Evolutionary conservation across 164 flowering plant genomes (phyloP).

Genomic region (Malania oleifera): DNA sequence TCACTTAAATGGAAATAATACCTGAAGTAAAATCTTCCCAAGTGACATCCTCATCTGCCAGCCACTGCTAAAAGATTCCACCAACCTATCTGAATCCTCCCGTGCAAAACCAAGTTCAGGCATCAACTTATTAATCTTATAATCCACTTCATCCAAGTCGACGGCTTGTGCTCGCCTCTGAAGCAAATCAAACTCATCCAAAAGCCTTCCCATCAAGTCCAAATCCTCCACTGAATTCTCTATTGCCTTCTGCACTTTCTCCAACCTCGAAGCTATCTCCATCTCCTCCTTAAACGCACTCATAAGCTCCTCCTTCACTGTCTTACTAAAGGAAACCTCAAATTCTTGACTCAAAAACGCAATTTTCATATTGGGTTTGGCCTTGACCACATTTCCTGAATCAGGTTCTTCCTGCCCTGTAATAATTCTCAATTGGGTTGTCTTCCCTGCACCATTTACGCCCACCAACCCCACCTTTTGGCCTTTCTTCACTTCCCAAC

Average conservation of each 20-base stretch:
- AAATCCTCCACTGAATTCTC: constrained; percentile 80
- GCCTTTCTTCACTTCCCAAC: constrained; percentile 95
- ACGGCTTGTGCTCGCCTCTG: constrained; percentile 83
- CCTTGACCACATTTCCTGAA: constrained; percentile 87
- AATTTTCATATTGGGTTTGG: constrained; percentile 79
- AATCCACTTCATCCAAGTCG: constrained; percentile 74
- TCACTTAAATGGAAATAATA: constrained; percentile 17
- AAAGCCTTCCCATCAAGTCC: constrained; percentile 88
- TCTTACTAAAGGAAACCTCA: constrained; percentile 75
- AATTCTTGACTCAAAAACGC: constrained; percentile 92
- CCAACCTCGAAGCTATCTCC: constrained; percentile 73
- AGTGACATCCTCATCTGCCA: constrained; percentile 99
- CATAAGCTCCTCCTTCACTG: constrained; percentile 90
- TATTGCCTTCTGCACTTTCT: constrained; percentile 86
- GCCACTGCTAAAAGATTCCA: constrained; percentile 91
- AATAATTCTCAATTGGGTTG: constrained; percentile 91
- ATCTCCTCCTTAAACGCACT: constrained; percentile 88
- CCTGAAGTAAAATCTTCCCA: constrained; percentile 97
- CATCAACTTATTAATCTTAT: constrained; percentile 84
- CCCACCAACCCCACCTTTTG: constrained; percentile 97
- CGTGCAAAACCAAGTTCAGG: constrained; percentile 84
- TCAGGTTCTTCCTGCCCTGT: constrained; percentile 89
- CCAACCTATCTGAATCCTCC: constrained; percentile 87
- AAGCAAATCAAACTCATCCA: constrained; percentile 94
- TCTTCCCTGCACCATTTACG: constrained; percentile 96